These are phyloP conservation scores for Globisporangium iwayamae DNA, from an alignment of 352 stramenopile species.

Conservation along the genomic window DNA sequence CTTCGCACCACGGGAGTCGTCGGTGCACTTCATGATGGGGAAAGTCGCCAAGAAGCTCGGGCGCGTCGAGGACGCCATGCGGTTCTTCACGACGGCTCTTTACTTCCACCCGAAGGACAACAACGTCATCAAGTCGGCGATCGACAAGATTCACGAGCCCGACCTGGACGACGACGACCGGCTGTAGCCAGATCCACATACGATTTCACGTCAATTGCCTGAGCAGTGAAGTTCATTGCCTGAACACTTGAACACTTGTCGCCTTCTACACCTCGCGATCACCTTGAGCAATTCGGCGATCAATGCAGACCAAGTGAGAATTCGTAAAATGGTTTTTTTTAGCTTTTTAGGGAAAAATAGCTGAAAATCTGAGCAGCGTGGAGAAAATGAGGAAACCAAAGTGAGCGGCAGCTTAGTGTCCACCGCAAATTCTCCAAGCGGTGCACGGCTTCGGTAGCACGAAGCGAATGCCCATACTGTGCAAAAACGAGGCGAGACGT, in stretches of 20 bases:
- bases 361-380: no score
- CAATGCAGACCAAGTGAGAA: no score
- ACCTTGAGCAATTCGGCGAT: no score
- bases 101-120: slow-evolving; percentile 98
- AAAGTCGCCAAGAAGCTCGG: slow-evolving; percentile 91
- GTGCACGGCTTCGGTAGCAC: background rate
- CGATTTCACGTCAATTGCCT: background rate
- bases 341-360: no score
- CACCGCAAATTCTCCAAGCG: background rate
- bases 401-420: no score
- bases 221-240: no score
- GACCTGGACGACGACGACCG: slow-evolving; percentile 53
- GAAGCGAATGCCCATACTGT: background rate
- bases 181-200: slow-evolving; percentile 24
- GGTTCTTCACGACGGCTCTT: slow-evolving; percentile 94
- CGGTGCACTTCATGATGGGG: slow-evolving; percentile 96
- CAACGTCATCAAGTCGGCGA: slow-evolving; percentile 95
- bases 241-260: background rate
- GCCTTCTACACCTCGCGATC: no score
- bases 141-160: slow-evolving; percentile 88
- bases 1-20: slow-evolving; percentile 93
- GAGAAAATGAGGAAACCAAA: no score
- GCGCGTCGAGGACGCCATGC: slow-evolving; percentile 90
- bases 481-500: background rate
- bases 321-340: no score